These are phyloP conservation scores for Obelidium mucronatum DNA, from an alignment of 192 early-diverging fungal genomes.

Conservation along the genomic window DNA sequence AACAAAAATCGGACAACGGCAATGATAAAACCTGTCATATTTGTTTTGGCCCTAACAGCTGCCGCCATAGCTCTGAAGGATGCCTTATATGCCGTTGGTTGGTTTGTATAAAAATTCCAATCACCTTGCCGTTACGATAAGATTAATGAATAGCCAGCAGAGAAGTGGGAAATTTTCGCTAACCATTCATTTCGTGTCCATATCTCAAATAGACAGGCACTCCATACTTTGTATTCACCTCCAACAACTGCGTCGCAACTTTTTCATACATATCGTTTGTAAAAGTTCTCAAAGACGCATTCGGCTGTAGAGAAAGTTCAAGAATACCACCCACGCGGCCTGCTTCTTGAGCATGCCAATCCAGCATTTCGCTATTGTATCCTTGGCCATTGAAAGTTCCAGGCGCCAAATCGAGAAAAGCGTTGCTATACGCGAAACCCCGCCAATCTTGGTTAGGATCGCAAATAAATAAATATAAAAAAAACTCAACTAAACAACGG, in stretches of 20 bases:
- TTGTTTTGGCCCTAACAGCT: constrained; percentile 42
- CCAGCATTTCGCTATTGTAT: constrained; percentile 16
- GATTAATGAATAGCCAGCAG: constrained; percentile 6
- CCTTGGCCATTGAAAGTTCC: not conserved
- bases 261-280: constrained; percentile 30
- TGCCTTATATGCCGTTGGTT: constrained; percentile 36
- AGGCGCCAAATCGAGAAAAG: constrained; percentile 37
- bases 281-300: constrained; percentile 16
- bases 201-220: constrained; percentile 51
- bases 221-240: constrained; percentile 40
- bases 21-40: constrained; percentile 47
- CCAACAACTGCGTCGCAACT: constrained; percentile 31
- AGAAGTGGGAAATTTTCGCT: not conserved
- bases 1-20: too few species aligned
- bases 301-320: constrained; percentile 44
- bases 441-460: not conserved
- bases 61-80: constrained; percentile 38
- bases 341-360: constrained; percentile 47
- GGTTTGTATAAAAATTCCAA: constrained; percentile 37
- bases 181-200: constrained; percentile 62
- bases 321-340: constrained; percentile 40
- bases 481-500: constrained; percentile 24
- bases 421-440: constrained; percentile 24
- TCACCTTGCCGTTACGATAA: constrained; percentile 25
- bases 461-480: not conserved